A percentile compares a stretch with the other conserved stretches of the same genome.
Conservation (phyloP, 2,329 filamentous ascomycete species). For the Cordyceps javanica region DNA sequence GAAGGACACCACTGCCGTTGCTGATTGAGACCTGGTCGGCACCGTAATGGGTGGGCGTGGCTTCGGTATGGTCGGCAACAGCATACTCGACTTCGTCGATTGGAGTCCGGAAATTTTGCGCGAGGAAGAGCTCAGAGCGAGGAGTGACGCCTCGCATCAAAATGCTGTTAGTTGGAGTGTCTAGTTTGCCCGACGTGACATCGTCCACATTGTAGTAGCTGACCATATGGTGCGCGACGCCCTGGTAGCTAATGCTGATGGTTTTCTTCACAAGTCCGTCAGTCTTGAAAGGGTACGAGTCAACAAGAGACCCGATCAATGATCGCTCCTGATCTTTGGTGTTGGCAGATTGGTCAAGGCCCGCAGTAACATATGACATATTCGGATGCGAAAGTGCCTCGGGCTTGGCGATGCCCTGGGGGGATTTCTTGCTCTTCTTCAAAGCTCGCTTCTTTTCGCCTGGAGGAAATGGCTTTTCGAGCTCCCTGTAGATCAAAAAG, state of each 20-base stretch:
- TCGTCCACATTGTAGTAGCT: conserved; percentile 84
- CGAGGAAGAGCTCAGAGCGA: conserved; percentile 50
- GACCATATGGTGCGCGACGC: conserved; percentile 76
- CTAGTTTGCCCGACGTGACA: conserved; percentile 56
- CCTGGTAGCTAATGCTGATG: conserved; percentile 70
- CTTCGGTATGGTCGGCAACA: conserved; percentile 12
- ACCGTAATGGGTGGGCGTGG: conserved; percentile 14
- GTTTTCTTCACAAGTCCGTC: conserved; percentile 88
- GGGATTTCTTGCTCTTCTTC: conserved; percentile 53
- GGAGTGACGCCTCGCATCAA: conserved; percentile 39
- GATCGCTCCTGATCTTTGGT: conserved; percentile 30
- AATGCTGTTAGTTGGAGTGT: conserved; percentile 48
- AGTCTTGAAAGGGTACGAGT: conserved; percentile 82
- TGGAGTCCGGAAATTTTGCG: conserved; percentile 61
- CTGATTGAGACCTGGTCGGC: conserved; percentile 12
- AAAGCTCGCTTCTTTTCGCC: conserved; percentile 81
- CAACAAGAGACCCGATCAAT: conserved; percentile 76
- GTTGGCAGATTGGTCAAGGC: conserved; percentile 13
- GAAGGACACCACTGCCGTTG: conserved; percentile 16
- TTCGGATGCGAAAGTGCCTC: conserved; percentile 21
- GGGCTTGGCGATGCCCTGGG: conserved; percentile 31
- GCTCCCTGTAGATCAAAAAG: conserved; percentile 78
- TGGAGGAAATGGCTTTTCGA: conserved; percentile 69
- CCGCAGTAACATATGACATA: conserved; percentile 14
- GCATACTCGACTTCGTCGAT: conserved; percentile 52